Base-by-base conservation (phyloP, 2,329 filamentous ascomycete genomes). In the Golovinomyces cichoracearum region DNA sequence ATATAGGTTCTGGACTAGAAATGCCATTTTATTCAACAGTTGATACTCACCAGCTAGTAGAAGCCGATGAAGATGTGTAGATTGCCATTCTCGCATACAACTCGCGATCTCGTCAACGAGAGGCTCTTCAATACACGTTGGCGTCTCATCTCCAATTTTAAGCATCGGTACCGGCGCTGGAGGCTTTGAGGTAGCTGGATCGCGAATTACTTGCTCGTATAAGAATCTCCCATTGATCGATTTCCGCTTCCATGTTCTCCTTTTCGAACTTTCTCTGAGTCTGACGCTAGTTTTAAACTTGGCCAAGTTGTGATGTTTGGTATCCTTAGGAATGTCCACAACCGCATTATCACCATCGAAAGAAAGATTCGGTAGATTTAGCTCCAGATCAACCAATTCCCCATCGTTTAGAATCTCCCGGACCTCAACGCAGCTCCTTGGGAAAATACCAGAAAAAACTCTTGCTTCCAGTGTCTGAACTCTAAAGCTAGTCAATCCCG, bases 381-480 rank as follows among this genome's bases (percentile, higher is more conserved):
- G 47, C 22, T 50, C 50, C 22, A 22, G 7, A 22, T 23, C 26
- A 6, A 58, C 61, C 12, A 72, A 68, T 49, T 80, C 78, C 4
- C 69, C 66, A 52, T 88, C 84, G 51, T 83, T 85, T 31, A 98
- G 72, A 49, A 93, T 77, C 65, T 98, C 90, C 55, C 88, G 78
- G 51, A 98, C 79, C 64, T 98, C 85, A 50, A 98, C 88, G 58
- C 88, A 98, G 62, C 80, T 90, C 55, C 82, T 74, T 10, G 90
- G 90, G 61, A 98, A 98, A 58, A 98, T 93, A 57, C 90, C 90
- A n/a, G 86, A 93, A 62, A 95, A 98, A 50, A 98, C 90, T 54
- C 90, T 78, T 51, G 88, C 85, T 65, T 95, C 88, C 27, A 95
- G 76, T 0, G 86, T 92, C 63, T 94, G 84, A 45, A 90, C 88